Conservation (phyloP, 495 filamentous ascomycete genomes). For the Immersiella caudata region DNA sequence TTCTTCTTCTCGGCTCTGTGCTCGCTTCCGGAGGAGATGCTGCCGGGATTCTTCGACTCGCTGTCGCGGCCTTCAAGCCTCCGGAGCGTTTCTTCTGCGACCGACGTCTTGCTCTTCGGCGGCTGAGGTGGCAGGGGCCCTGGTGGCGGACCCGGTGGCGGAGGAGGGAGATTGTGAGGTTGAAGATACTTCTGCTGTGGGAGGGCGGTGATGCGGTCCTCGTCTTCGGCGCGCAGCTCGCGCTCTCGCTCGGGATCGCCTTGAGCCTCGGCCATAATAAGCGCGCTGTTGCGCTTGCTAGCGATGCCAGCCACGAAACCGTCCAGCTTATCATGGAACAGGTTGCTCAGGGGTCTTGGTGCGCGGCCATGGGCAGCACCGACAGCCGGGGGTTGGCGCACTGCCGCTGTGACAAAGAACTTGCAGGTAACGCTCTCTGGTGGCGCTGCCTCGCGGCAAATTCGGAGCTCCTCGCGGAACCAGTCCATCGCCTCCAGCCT, state of each 20-base stretch:
- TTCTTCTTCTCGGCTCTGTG: constrained; percentile 35
- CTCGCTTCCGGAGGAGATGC: constrained; percentile 18
- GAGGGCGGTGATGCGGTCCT: constrained; percentile 82
- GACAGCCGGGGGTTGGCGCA: constrained; percentile 49
- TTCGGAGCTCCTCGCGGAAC: constrained; percentile 93
- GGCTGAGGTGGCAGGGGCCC: constrained; percentile 6
- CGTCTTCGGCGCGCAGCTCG: constrained; percentile 80
- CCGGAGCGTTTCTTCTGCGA: constrained; percentile 48
- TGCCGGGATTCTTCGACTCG: constrained; percentile 23
- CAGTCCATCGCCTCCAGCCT: constrained; percentile 92
- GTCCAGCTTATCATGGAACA: constrained; percentile 82
- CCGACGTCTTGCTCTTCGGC: constrained; percentile 34
- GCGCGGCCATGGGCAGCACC: constrained; percentile 48
- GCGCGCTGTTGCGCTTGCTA: constrained; percentile 76
- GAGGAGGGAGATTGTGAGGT: constrained; percentile 49
- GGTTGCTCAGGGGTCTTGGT: constrained; percentile 63
- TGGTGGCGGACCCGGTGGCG: constrained; percentile 47
- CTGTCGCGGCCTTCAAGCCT: constrained; percentile 46
- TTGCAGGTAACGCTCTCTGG: constrained; percentile 85
- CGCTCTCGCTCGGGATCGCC: constrained; percentile 78
- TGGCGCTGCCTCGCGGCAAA: constrained; percentile 83
- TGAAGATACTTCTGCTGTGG: constrained; percentile 64
- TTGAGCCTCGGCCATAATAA: constrained; percentile 77
- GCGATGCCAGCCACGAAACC: constrained; percentile 79
- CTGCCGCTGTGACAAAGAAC: constrained; percentile 84